Evolutionary conservation across 2,329 filamentous ascomycete species (phyloP), one percentile per base, ranked within the genome.

Genomic region (Aspergillus aculeatus): DNA sequence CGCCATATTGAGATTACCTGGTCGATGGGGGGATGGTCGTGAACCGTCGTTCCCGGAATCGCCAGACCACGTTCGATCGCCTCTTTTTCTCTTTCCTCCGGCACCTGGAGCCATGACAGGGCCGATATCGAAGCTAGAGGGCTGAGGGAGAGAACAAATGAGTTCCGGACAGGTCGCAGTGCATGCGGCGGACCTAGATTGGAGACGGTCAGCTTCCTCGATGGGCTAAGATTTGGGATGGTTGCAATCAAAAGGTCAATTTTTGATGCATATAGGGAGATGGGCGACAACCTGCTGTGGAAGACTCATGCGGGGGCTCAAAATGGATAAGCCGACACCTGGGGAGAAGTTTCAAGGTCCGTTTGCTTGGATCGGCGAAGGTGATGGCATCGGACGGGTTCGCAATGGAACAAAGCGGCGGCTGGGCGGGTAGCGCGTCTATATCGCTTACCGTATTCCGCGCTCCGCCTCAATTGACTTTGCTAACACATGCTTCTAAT

Each of bases 31-130:
- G 64, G 79, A 81, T 62, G 77, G 79, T 63, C 77, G 74, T 58
- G 69, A 69, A 56, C 67, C 68, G 64, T 78, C 76, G 68, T 75
- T 74, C 47, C 69, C 69, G 49, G 74, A 74, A 61, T 81, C 78
- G 56, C 75, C 74, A 47, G 78, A 77, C 71, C 74, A 80, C 44
- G 73, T 73, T 66, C 78, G 72, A 57, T 81, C 79, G 56, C 68
- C 71, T 70, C 78, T 73, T 78, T 87, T 87, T 63, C 85, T 80
- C 78, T 87, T 88, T 56, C 77, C 76, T 64, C 75, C 75, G 57
- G 73, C 74, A 64, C 73, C 74, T 65, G 80, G 82, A 72, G 82
- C 77, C 83, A 85, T 85, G 71, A 64, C 71, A 66, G 68, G 68
- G 67, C 54, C 54, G 41, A 62, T 60, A 62, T 60, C 62, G 64